These are phyloP conservation scores for Pascua sp. DNA, from an alignment of 1,284 basidiomycete genomes.

Conservation along the genomic window DNA sequence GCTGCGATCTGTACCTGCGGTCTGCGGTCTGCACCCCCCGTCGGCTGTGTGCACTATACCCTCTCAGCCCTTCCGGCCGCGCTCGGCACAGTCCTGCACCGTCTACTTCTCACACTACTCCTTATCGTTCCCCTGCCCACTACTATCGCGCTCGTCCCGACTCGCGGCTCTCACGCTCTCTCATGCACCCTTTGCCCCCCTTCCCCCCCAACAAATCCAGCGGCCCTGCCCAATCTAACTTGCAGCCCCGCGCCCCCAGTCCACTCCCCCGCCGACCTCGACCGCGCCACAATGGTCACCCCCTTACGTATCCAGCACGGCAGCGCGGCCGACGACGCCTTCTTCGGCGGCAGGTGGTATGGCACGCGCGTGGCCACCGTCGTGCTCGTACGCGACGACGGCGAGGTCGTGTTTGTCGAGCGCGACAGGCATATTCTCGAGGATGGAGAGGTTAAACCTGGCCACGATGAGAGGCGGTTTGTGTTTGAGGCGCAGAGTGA, in stretches of 20 bases:
- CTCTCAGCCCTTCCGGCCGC: no score
- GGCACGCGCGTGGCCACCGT: slow-evolving; percentile 45
- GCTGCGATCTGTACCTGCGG: no score
- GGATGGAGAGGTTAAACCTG: slow-evolving; percentile 22
- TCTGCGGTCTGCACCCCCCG: no score
- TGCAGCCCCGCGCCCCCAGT: slow-evolving; percentile 10
- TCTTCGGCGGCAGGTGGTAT: slow-evolving; percentile 29
- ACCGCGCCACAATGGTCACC: slow-evolving; percentile 26
- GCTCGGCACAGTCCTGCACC: no score
- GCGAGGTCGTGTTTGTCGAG: slow-evolving; percentile 42
- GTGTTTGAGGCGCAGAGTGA: slow-evolving; percentile 11
- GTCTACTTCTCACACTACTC: no score
- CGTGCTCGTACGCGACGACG: slow-evolving; percentile 38
- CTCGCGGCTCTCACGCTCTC: no score
- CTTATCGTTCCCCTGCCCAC: no score
- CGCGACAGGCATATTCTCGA: slow-evolving; percentile 35
- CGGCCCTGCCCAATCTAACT: no score
- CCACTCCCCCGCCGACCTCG: slow-evolving; percentile 13
- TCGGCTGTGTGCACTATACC: no score
- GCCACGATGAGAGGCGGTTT: slow-evolving; percentile 23
- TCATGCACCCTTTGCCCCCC: no score
- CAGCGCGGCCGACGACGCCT: neutral
- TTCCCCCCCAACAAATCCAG: no score
- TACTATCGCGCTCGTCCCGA: no score
- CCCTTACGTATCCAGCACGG: slow-evolving; percentile 21